Percentiles rank a stretch among this genome's conserved stretches.
phyloP scores from a whole-genome alignment of 257 asterid species.

The Fraxinus cuspidata region DNA sequence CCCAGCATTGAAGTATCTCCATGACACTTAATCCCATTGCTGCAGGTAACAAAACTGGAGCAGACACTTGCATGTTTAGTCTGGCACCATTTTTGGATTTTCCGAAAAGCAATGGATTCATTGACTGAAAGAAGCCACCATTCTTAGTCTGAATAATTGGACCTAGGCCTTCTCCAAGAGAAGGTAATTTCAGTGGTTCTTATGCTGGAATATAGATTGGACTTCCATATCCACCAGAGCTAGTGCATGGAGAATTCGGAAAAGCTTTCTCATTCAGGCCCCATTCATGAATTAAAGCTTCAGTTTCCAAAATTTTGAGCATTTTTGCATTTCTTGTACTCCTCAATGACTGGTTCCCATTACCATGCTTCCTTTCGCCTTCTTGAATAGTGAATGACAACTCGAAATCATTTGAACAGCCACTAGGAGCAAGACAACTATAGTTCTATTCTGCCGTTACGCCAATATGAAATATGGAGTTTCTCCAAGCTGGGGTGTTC shows the following conservation, averaged over 20 bases:
- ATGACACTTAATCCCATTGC: conserved; percentile 53
- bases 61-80: conserved; percentile 67
- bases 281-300: conserved; percentile 71
- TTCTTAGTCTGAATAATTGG: conserved; percentile 39
- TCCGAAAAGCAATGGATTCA: conserved; percentile 66
- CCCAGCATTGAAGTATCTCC: conserved; percentile 69
- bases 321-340: conserved; percentile 59
- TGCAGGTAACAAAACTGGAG: conserved; percentile 65
- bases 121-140: conserved; percentile 66
- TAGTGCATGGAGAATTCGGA: conserved; percentile 51
- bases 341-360: conserved; percentile 42
- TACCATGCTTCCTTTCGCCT: conserved; percentile 38
- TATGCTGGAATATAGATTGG: conserved; percentile 64
- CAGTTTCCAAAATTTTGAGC: conserved; percentile 78
- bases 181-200: conserved; percentile 49
- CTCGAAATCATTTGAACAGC: conserved; percentile 53
- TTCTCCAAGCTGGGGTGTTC: conserved; percentile 32
- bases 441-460: conserved; percentile 33
- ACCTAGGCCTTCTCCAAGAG: conserved; percentile 70
- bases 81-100: conserved; percentile 70
- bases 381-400: conserved; percentile 48
- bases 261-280: conserved; percentile 65
- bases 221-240: conserved; percentile 88
- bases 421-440: conserved; percentile 27
- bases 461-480: conserved; percentile 37